Evolutionary conservation across 2,329 filamentous ascomycete species (phyloP).

Genomic region (Pseudogymnoascus destructans): DNA sequence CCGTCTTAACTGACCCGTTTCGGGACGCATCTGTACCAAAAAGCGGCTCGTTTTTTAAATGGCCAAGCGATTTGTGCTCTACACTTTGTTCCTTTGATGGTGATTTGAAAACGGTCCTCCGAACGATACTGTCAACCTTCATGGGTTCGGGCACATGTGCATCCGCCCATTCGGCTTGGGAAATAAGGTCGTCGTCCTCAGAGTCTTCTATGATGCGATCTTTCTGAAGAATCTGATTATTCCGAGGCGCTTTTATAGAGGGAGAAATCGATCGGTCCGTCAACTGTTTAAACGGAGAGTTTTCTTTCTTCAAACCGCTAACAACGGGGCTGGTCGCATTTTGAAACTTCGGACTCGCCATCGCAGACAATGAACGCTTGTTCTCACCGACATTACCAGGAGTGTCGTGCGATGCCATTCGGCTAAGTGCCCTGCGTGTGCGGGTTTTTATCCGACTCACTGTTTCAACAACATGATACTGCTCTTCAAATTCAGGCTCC

Average conservation of each 20-base stretch:
- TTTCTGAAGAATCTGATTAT: constrained; percentile 10
- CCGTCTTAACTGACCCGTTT: not conserved
- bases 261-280: not conserved
- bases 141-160: not conserved
- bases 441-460: constrained; percentile 19
- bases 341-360: not conserved
- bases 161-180: not conserved
- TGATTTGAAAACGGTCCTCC: not conserved
- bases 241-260: constrained; percentile 7
- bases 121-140: not conserved
- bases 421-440: constrained; percentile 20
- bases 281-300: constrained; percentile 2
- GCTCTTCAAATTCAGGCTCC: constrained; percentile 6
- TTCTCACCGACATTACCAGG: not conserved
- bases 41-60: not conserved
- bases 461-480: constrained; percentile 19
- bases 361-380: not conserved
- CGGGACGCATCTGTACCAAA: not conserved
- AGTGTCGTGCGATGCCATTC: constrained; percentile 14
- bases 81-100: not conserved
- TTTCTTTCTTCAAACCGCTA: not conserved
- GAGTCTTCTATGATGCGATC: constrained; percentile 8
- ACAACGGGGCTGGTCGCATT: not conserved
- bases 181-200: constrained; percentile 1
- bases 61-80: not conserved